Conservation (phyloP, 164 flowering plant species). For the Houttuynia cordata region DNA sequence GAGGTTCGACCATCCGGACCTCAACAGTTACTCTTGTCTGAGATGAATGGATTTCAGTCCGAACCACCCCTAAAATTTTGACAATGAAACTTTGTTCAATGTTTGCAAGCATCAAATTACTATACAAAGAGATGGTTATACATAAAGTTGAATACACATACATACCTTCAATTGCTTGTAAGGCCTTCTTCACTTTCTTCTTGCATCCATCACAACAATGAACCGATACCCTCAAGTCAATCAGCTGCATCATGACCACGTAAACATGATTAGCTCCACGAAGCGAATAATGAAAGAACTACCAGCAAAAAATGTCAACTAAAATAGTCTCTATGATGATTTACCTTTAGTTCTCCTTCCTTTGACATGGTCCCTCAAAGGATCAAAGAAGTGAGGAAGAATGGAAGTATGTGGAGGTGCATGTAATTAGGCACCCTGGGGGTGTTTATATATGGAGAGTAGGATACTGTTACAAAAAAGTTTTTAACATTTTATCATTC, state of each 20-base stretch:
- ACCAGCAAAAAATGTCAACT: background rate
- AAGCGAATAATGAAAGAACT: background rate
- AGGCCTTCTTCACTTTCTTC: slow-evolving; percentile 43
- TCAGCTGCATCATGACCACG: slow-evolving; percentile 24
- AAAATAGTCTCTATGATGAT: background rate
- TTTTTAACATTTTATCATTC: background rate
- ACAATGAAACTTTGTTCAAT: background rate
- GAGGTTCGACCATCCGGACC: slow-evolving; percentile 34
- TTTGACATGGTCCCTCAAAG: slow-evolving; percentile 11
- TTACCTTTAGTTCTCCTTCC: slow-evolving; percentile 17
- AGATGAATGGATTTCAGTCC: slow-evolving; percentile 26
- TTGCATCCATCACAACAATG: slow-evolving; percentile 58
- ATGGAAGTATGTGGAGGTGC: slow-evolving; percentile 2
- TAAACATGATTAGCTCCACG: slow-evolving; percentile 3
- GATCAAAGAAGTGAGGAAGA: slow-evolving; percentile 1
- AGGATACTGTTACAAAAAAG: background rate
- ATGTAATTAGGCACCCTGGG: background rate
- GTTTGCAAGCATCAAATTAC: no score
- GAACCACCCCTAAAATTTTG: slow-evolving; percentile 31
- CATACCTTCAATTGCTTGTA: slow-evolving; percentile 38
- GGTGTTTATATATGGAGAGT: background rate
- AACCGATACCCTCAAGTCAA: slow-evolving; percentile 42
- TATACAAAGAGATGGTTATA: no score
- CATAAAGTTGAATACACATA: no score
- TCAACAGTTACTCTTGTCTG: slow-evolving; percentile 34